A percentile compares a stretch with the other conserved stretches of the same genome.
These are phyloP conservation scores for Hymenoscyphus repandus DNA, from an alignment of 2,329 filamentous ascomycete genomes.

Conservation along the genomic window DNA sequence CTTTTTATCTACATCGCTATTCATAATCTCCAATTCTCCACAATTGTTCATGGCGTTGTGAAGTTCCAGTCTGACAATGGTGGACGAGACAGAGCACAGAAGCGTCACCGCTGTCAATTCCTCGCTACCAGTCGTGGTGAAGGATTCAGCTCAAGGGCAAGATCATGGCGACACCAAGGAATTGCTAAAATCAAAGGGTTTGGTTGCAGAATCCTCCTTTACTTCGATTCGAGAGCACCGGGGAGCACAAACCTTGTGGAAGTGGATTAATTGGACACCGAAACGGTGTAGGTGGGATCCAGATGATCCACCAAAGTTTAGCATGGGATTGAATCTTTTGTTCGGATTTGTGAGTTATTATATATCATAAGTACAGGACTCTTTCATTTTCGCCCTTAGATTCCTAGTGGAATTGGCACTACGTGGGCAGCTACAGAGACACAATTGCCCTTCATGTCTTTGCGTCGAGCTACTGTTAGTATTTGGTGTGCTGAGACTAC, in stretches of 20 bases:
- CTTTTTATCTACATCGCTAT: too few relatives aligned
- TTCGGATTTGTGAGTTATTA: constrained; percentile 42
- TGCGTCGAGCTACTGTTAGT: too few relatives aligned
- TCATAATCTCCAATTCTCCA: too few relatives aligned
- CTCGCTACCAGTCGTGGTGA: background rate
- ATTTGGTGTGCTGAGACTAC: too few relatives aligned
- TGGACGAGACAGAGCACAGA: too few relatives aligned
- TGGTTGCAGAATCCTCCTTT: constrained; percentile 5
- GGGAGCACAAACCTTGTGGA: constrained; percentile 15
- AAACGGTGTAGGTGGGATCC: constrained; percentile 64
- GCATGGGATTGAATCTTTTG: constrained; percentile 61
- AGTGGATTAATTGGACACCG: constrained; percentile 53
- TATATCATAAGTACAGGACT: background rate
- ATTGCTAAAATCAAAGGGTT: background rate
- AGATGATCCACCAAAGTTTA: constrained; percentile 61
- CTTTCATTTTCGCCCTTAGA: background rate
- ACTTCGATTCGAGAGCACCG: constrained; percentile 2
- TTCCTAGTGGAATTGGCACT: background rate
- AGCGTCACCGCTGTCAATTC: too few relatives aligned
- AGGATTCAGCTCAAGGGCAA: background rate
- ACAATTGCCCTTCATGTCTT: too few relatives aligned
- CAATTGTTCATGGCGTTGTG: too few relatives aligned
- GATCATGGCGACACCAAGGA: background rate
- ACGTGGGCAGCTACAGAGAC: too few relatives aligned
- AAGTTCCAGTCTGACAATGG: too few relatives aligned